Base-by-base conservation (phyloP, 768 basidiomycete species). In the Dictyophora rubrovolvata region DNA sequence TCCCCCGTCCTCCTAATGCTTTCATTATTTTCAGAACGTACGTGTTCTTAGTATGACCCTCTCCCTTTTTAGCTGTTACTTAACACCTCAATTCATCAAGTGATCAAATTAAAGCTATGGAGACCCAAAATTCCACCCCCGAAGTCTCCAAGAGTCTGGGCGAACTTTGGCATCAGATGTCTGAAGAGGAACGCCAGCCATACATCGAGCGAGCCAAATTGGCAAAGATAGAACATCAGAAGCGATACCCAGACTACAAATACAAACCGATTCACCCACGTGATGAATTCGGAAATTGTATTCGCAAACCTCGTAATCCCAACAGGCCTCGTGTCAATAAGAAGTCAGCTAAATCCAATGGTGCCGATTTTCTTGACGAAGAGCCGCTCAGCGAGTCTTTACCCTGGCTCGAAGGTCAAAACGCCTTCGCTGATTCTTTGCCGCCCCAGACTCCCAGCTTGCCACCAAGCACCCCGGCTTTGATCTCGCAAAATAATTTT, bases 11-110 rank as follows among this genome's bases (percentile, higher is more conserved):
- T 1, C 86, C 88, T 1, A 90, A 91, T 66, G 89, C 88, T 22
- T 91, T 91, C 73, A 91, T 90, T 67, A 79, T 91, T 65, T 91
- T 90, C 76, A 84, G 88, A 62, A 87, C 86, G 0, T 84, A 85
- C 0, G 89, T 89, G 28, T 28, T n/a, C n/a, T n/a, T n/a, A 71
- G 87, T 89, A 34, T 37, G 4, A 20, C 21, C 12, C 21, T 17
- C 36, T 47, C 1, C 7, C 12, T 56, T 48, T 21, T 20, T 21
- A 21, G 5, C 42, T 17, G 33, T 42, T 47, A 21, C 8, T 18
- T 6, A 36, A 18, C 12, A 5, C n/a, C n/a, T 21, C 14, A 9
- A 5, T 23, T 10, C 22, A 14, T 18, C 16, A 3, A 59, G 57
- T 4, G 57, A 59, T 20, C 52, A 59, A 35, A 59, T 59, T 36